phyloP scores from a whole-genome alignment of 2,329 filamentous ascomycete genomes.

The Metarhizium brunneum region DNA sequence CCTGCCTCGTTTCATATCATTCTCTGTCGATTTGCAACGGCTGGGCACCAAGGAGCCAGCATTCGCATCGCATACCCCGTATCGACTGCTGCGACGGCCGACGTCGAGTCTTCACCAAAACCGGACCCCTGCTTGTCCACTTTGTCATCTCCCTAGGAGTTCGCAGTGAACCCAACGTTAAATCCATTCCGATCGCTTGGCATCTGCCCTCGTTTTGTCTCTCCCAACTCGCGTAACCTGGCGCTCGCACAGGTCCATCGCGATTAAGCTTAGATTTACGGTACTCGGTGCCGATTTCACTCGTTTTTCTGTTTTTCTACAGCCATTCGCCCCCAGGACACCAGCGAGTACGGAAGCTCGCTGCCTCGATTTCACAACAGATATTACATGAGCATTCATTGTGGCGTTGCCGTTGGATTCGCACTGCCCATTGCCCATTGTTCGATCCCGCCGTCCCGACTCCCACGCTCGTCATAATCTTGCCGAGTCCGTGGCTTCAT shows the following conservation, averaged over 20 bases:
- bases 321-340: background rate
- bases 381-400: no score
- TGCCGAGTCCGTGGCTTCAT: no score
- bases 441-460: background rate
- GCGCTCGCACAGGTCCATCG: background rate
- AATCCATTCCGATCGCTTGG: background rate
- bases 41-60: background rate
- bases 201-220: background rate
- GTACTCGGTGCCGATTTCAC: slow-evolving; percentile 46
- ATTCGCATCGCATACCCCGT: background rate
- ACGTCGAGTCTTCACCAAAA: no score
- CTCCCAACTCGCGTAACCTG: background rate
- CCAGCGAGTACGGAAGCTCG: no score
- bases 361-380: no score
- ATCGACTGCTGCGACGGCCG: background rate
- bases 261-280: slow-evolving; percentile 9
- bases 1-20: background rate
- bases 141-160: background rate
- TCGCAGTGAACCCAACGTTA: background rate
- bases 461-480: background rate
- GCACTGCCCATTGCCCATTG: no score
- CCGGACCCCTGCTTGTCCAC: background rate
- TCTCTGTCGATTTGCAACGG: background rate
- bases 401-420: no score
- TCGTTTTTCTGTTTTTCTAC: slow-evolving; percentile 29